Percentiles rank a stretch among this genome's conserved stretches.
Evolutionary conservation across 1,139 yeast species (phyloP).

Genomic region (Meyerozyma guilliermondii): DNA sequence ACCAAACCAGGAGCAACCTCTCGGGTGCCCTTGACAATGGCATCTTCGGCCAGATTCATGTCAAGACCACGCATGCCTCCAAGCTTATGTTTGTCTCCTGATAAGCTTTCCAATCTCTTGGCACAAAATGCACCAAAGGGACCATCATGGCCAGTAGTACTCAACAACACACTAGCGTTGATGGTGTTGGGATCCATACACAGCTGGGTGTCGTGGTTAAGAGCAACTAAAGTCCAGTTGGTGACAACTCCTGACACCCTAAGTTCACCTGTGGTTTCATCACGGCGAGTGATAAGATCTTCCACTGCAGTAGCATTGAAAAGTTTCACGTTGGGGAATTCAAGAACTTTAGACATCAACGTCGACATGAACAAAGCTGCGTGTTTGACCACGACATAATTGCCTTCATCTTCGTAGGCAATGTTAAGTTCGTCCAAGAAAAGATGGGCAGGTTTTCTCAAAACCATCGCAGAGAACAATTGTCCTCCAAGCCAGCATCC

Average conservation of each 20-base stretch:
- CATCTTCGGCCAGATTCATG: conserved; percentile 76
- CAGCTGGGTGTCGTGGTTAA: conserved; percentile 73
- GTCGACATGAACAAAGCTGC: conserved; percentile 78
- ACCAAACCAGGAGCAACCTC: conserved; percentile 69
- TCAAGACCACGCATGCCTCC: conserved; percentile 79
- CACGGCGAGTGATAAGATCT: conserved; percentile 70
- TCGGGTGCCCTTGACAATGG: conserved; percentile 66
- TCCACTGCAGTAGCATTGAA: conserved; percentile 82
- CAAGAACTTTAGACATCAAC: conserved; percentile 61
- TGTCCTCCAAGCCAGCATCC: conserved; percentile 85
- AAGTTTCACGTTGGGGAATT: conserved; percentile 69
- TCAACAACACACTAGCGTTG: conserved; percentile 64
- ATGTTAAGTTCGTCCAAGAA: conserved; percentile 63
- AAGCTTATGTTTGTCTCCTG: conserved; percentile 29
- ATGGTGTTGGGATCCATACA: conserved; percentile 86
- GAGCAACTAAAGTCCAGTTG: conserved; percentile 75
- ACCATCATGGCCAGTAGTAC: conserved; percentile 80
- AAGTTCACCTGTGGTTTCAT: conserved; percentile 48
- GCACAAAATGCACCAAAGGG: conserved; percentile 83
- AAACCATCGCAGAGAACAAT: conserved; percentile 71
- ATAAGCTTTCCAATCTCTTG: conserved; percentile 23
- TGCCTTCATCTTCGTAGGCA: conserved; percentile 75
- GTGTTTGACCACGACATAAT: conserved; percentile 75
- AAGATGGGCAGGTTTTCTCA: conserved; percentile 71
- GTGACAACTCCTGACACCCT: conserved; percentile 78